A percentile compares a stretch with the other conserved stretches of the same genome.
Evolutionary conservation across 192 early-diverging fungal species (phyloP).

Genomic region (Phlyctochytrium planicorne): DNA sequence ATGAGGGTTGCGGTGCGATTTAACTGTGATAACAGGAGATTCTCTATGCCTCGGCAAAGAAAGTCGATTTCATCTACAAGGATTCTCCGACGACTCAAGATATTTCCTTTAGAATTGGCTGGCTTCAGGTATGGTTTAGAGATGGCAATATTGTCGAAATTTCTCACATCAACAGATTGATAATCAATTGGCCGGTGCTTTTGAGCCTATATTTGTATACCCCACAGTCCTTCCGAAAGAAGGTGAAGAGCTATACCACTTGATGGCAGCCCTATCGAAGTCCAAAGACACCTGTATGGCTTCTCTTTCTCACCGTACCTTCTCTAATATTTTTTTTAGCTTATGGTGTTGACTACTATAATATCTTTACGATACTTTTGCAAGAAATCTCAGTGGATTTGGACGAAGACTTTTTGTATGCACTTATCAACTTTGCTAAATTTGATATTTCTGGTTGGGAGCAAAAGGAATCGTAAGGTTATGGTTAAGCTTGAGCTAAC

Average conservation of each 20-base stretch:
- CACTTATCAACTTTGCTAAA: conserved; percentile 83
- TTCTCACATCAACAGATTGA: conserved; percentile 70
- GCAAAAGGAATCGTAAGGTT: conserved; percentile 32
- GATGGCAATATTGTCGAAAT: conserved; percentile 1
- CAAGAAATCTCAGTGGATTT: conserved; percentile 94
- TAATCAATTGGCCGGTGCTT: conserved; percentile 86
- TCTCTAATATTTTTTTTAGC: conserved; percentile 43
- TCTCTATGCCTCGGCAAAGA: conserved; percentile 76
- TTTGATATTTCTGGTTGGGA: conserved; percentile 68
- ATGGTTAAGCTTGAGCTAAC: not conserved
- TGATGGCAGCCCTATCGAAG: conserved; percentile 63
- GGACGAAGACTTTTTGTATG: conserved; percentile 89
- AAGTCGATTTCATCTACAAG: conserved; percentile 71
- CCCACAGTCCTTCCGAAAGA: conserved; percentile 84
- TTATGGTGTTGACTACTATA: conserved; percentile 93
- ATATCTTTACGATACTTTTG: conserved; percentile 86
- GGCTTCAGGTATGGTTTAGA: conserved; percentile 66
- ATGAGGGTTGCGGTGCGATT: no score
- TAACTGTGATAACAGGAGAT: conserved; percentile 69
- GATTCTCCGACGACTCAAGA: conserved; percentile 84
- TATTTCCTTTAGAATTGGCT: conserved; percentile 74
- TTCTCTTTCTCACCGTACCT: no score
- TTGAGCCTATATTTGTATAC: conserved; percentile 92
- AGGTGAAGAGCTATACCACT: conserved; percentile 64
- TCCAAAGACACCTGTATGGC: conserved; percentile 82